Evolutionary conservation across 1,139 yeast species (phyloP).

Genomic region (Yamadazyma triangularis): DNA sequence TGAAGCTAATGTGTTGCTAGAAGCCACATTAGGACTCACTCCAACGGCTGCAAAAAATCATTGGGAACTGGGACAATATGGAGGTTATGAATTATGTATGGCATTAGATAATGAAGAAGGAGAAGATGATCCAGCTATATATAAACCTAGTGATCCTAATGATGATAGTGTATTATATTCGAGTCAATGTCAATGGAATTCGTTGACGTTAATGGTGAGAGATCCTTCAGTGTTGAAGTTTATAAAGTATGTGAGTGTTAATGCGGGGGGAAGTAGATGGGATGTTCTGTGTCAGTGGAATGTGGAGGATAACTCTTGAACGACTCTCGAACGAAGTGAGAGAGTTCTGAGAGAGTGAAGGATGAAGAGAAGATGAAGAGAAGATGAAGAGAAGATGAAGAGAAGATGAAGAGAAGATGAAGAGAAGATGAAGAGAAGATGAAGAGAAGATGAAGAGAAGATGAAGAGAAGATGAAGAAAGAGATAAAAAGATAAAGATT

Average conservation of each 20-base stretch:
- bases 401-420: no score
- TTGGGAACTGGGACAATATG: constrained; percentile 84
- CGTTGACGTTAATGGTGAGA: constrained; percentile 69
- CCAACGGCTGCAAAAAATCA: constrained; percentile 55
- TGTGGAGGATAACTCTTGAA: no score
- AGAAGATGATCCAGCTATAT: constrained; percentile 56
- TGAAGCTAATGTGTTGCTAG: constrained; percentile 50
- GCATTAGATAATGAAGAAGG: constrained; percentile 45
- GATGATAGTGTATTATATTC: constrained; percentile 82
- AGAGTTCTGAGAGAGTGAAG: no score
- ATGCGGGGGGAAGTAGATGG: constrained; percentile 92
- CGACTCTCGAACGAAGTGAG: no score
- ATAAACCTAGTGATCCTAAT: constrained; percentile 49
- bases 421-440: no score
- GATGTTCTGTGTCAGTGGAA: constrained; percentile 82
- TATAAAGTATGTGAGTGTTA: constrained; percentile 84
- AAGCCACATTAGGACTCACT: constrained; percentile 73
- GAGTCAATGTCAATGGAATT: constrained; percentile 82
- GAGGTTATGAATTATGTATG: constrained; percentile 95
- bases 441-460: no score
- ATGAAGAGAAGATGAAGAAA: no score
- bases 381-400: no score
- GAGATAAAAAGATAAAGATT: no score
- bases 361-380: no score
- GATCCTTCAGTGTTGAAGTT: constrained; percentile 85